Conservation (phyloP, 768 basidiomycete genomes). For the Neoboletus brunneissimus region DNA sequence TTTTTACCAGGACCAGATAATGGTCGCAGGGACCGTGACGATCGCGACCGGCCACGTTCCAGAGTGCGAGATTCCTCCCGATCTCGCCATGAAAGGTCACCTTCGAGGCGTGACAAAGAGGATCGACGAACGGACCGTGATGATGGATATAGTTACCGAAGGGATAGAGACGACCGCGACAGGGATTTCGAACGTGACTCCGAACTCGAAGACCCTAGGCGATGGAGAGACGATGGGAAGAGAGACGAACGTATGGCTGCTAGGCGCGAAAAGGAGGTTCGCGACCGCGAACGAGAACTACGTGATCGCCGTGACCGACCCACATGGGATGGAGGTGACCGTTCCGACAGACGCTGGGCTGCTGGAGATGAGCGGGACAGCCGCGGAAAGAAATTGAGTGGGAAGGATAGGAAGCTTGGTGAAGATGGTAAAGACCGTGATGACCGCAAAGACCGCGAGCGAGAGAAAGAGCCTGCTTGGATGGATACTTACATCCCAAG, state of each 20-base stretch:
- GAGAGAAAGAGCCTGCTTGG: constrained; percentile 89
- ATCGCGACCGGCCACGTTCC: constrained; percentile 66
- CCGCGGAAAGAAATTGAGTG: constrained; percentile 55
- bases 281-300: constrained; percentile 33
- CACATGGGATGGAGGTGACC: constrained; percentile 51
- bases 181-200: constrained; percentile 44
- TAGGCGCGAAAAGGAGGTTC: constrained; percentile 53
- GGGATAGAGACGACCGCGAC: constrained; percentile 38
- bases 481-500: constrained; percentile 85
- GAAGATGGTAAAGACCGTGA: constrained; percentile 52
- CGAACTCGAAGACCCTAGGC: constrained; percentile 66
- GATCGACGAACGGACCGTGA: constrained; percentile 38
- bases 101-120: constrained; percentile 47
- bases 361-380: constrained; percentile 66
- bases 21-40: constrained; percentile 53
- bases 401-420: constrained; percentile 55
- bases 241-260: constrained; percentile 71
- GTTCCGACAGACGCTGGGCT: constrained; percentile 51
- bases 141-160: constrained; percentile 24
- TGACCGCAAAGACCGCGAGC: constrained; percentile 48
- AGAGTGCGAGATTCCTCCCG: constrained; percentile 62
- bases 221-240: constrained; percentile 82
- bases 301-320: constrained; percentile 46
- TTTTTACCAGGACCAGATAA: constrained; percentile 46
- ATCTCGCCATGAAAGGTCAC: constrained; percentile 55